Conservation (phyloP, 176 grass and related monocot species). For the Saccharum officinarum region DNA sequence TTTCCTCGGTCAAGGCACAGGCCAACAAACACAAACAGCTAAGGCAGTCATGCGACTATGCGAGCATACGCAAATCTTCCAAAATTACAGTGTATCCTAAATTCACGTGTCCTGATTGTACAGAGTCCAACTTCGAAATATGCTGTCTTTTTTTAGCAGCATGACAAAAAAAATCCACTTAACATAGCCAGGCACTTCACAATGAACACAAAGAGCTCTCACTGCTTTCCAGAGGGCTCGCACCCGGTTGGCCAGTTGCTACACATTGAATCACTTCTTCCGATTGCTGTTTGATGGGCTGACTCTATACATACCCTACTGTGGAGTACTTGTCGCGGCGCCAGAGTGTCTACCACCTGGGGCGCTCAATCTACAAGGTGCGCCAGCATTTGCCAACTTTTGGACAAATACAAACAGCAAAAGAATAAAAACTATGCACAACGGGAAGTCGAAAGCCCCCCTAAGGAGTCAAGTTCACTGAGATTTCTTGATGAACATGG, state of each 20-base stretch:
- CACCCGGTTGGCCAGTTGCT: slow-evolving; percentile 10
- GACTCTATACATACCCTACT: slow-evolving; percentile 53
- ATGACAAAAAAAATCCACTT: neutral
- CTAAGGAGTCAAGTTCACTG: slow-evolving; percentile 85
- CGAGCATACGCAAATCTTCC: neutral
- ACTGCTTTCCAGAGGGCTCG: slow-evolving; percentile 62
- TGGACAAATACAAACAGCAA: slow-evolving; percentile 13
- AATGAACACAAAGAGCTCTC: slow-evolving; percentile 42
- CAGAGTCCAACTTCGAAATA: neutral
- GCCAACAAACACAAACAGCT: neutral
- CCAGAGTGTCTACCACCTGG: slow-evolving; percentile 42
- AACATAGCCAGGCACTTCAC: neutral
- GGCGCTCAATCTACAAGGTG: slow-evolving; percentile 55
- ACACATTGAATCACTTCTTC: slow-evolving; percentile 26
- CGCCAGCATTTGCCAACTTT: slow-evolving; percentile 49
- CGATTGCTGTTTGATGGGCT: slow-evolving; percentile 34
- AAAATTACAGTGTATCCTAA: neutral
- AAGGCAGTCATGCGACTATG: too few species aligned
- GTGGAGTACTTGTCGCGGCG: slow-evolving; percentile 7
- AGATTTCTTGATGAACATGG: slow-evolving; percentile 80
- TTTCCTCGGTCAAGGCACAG: neutral
- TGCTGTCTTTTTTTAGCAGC: neutral
- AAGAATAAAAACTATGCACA: slow-evolving; percentile 44
- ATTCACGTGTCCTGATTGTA: neutral
- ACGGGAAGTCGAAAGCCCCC: neutral